Conservation (phyloP, 139 green algal genomes). For the Penium margaritaceum region DNA sequence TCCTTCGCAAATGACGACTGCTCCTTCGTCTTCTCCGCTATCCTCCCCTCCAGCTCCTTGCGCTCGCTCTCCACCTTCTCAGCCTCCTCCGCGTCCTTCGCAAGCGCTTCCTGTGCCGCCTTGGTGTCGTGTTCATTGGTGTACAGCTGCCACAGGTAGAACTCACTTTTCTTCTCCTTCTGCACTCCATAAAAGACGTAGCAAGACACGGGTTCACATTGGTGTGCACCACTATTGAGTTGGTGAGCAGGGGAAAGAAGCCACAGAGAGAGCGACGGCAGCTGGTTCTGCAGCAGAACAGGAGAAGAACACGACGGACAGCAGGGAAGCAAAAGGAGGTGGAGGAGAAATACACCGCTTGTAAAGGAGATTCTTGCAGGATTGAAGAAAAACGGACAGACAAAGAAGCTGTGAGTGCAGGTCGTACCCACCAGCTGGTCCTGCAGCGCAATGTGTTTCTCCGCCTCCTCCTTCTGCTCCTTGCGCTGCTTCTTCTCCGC, state of each 20-base stretch:
- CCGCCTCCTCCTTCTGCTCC: conserved; percentile 94
- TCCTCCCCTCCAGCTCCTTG: conserved; percentile 33
- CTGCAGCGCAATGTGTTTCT: conserved; percentile 68
- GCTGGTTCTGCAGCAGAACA: not conserved
- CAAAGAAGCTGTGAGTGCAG: too few relatives aligned
- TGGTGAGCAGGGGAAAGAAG: too few relatives aligned
- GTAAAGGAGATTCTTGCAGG: too few relatives aligned
- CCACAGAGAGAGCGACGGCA: not conserved
- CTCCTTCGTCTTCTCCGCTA: conserved; percentile 50
- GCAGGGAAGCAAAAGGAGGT: not conserved
- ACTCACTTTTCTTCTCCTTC: conserved; percentile 23
- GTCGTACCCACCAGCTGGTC: conserved; percentile 58
- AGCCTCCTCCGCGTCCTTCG: conserved; percentile 12
- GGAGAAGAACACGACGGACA: not conserved
- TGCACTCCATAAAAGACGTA: too few relatives aligned
- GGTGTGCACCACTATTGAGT: too few relatives aligned
- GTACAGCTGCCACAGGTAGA: conserved; percentile 73
- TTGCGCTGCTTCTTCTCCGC: conserved; percentile 83
- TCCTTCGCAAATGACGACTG: conserved; percentile 57
- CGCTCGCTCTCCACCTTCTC: conserved; percentile 5
- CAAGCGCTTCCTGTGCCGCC: conserved; percentile 42
- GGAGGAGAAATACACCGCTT: too few relatives aligned
- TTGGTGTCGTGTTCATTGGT: conserved; percentile 55
- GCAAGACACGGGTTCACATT: too few relatives aligned
- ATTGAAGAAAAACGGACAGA: too few relatives aligned